Conservation (phyloP, 2,329 filamentous ascomycete species). For the Aspergillus costaricaensis region DNA sequence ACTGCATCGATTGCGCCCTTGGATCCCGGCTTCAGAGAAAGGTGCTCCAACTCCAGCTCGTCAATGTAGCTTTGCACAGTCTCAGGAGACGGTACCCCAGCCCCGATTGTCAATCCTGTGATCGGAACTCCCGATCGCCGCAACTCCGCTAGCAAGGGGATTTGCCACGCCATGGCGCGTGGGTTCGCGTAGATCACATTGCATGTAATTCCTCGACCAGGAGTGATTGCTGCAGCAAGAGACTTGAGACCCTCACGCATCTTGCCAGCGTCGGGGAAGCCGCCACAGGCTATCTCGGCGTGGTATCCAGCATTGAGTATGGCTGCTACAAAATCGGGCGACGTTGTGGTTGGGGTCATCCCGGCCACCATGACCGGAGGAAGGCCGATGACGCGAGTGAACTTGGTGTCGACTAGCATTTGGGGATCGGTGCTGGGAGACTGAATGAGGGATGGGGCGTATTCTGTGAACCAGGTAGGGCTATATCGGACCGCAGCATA, state of each 20-base stretch:
- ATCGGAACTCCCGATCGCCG: background rate
- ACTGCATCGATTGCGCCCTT: background rate
- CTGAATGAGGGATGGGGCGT: background rate
- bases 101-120: background rate
- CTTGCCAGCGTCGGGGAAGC: background rate
- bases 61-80: background rate
- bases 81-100: background rate
- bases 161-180: slow-evolving; percentile 5
- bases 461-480: background rate
- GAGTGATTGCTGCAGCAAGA: background rate
- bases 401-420: background rate
- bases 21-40: background rate
- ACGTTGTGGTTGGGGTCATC: slow-evolving; percentile 11
- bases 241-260: slow-evolving; percentile 1
- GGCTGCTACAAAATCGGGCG: slow-evolving; percentile 6
- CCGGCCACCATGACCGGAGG: slow-evolving; percentile 11
- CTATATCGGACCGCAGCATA: background rate
- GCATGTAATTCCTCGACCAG: slow-evolving; percentile 8
- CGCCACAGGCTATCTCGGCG: slow-evolving; percentile 10
- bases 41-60: background rate
- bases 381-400: slow-evolving; percentile 1
- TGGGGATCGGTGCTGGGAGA: background rate
- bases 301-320: slow-evolving; percentile 10
- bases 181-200: slow-evolving; percentile 13
- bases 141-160: background rate